These are phyloP conservation scores for Besnoitia besnoiti DNA, from an alignment of 169 alveolate genomes.

Conservation along the genomic window DNA sequence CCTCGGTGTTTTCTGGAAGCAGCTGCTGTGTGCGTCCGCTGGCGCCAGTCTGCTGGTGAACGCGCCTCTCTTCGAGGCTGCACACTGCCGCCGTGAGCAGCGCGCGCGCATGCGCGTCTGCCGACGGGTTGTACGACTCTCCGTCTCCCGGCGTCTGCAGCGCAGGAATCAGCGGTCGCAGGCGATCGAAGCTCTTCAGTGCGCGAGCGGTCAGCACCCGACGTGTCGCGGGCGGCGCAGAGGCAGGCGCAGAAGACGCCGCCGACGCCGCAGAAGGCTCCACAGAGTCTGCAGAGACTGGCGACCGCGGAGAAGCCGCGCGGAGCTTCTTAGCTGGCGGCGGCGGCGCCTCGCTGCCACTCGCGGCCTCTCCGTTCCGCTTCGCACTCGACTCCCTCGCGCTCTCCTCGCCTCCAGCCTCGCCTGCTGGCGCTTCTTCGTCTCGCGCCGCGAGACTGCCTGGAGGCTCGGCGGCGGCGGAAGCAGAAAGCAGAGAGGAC, in stretches of 20 bases:
- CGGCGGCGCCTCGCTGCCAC: background rate
- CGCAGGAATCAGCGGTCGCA: background rate
- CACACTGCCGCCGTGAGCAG: background rate
- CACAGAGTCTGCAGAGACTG: no score
- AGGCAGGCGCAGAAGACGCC: background rate
- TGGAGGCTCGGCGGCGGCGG: no score
- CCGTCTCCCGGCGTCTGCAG: background rate
- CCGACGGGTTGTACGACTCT: conserved; percentile 20
- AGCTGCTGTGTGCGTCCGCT: background rate
- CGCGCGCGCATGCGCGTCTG: conserved; percentile 25
- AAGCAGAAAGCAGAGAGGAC: no score
- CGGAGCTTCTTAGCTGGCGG: background rate
- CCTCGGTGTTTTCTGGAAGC: background rate
- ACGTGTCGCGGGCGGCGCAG: background rate
- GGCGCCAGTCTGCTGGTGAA: background rate
- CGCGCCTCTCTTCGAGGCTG: background rate
- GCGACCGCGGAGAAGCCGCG: background rate
- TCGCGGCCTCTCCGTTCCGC: background rate
- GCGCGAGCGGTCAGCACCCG: background rate
- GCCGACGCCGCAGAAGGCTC: background rate
- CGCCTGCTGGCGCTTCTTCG: no score
- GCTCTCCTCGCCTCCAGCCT: no score
- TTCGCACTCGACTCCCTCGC: no score
- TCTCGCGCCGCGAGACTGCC: no score
- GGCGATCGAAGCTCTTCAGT: background rate